Conservation (phyloP, 192 early-diverging fungal species). For the Geosiphon pyriformis region DNA sequence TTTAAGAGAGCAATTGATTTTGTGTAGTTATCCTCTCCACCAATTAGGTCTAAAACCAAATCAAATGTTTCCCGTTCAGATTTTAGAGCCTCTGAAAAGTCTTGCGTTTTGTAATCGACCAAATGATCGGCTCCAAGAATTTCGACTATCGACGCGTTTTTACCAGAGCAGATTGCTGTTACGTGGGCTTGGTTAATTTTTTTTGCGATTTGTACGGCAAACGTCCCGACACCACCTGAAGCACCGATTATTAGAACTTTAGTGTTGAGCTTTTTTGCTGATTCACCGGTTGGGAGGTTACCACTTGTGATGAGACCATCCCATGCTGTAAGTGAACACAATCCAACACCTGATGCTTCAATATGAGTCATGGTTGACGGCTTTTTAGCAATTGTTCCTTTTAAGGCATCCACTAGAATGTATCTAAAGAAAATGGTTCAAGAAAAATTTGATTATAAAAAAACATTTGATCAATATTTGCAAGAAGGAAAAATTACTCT, state of each 20-base stretch:
- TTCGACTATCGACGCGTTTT: slow-evolving; percentile 43
- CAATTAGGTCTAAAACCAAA: slow-evolving; percentile 43
- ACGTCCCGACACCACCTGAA: slow-evolving; percentile 46
- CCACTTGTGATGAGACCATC: background rate
- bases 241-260: slow-evolving; percentile 48
- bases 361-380: slow-evolving; percentile 2
- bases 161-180: slow-evolving; percentile 45
- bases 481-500: slow-evolving; percentile 4
- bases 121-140: slow-evolving; percentile 49
- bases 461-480: slow-evolving; percentile 13
- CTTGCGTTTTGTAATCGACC: slow-evolving; percentile 48
- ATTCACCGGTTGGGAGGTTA: background rate
- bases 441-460: background rate
- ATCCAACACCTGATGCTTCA: slow-evolving; percentile 3
- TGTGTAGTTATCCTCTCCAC: slow-evolving; percentile 12
- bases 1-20: slow-evolving; percentile 9
- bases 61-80: slow-evolving; percentile 34
- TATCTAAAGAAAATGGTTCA: background rate
- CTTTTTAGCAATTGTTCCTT: background rate
- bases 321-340: background rate
- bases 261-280: background rate
- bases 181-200: slow-evolving; percentile 43
- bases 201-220: slow-evolving; percentile 49
- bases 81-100: slow-evolving; percentile 27
- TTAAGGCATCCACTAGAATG: background rate